Base-by-base conservation (phyloP, 1,139 yeast genomes). In the Suhomyces maxii region DNA sequence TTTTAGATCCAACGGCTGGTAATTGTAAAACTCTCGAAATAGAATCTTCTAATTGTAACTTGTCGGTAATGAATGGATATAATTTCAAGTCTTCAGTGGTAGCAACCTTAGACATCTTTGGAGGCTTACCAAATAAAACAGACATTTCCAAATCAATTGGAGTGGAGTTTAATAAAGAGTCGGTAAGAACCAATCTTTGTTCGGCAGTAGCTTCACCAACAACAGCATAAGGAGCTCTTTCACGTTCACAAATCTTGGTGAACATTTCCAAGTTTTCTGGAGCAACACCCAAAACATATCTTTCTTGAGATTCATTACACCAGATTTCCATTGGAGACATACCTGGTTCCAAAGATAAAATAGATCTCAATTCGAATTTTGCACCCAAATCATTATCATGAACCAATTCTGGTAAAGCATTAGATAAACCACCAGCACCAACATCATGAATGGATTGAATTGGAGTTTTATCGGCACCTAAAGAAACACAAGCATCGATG, bases 321-420 rank as follows among this genome's bases (percentile, higher is more conserved):
- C 99, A 95, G 57, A 95, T 90, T 73, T 95, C 99, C 96, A 93
- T 89, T 45, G 99, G 98, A 8, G 98, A 91, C 98, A 95, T 90
- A 48, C 98, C 96, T 41, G 97, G 96, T 68, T 95, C 99, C 54
- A 90, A 80, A 34, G 91, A 85, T 48, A 96, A 82, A 47, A 95
- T 86, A 48, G 91, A 88, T 70, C 99, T 84, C 53, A 95, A 79
- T 66, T 95, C 97, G 55, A 95, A 93, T 55, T 67, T 78, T 36
- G 97, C 99, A 65, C 99, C 99, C 52, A 95, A 79, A 54, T 86
- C 95, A 65, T 93, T 93, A 65, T 95, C 99, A 62, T 95, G 98
- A 35, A 93, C 99, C 57, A 95, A 79, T 72, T 95, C 99, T 2
- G 99, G 97, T 56, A 95, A 77, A 8, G 99, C 99, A 62, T 95